Percentiles rank a stretch among this genome's conserved stretches.
Evolutionary conservation across 805 yeast genomes (phyloP).

Genomic region (Candida nonsorbophila): DNA sequence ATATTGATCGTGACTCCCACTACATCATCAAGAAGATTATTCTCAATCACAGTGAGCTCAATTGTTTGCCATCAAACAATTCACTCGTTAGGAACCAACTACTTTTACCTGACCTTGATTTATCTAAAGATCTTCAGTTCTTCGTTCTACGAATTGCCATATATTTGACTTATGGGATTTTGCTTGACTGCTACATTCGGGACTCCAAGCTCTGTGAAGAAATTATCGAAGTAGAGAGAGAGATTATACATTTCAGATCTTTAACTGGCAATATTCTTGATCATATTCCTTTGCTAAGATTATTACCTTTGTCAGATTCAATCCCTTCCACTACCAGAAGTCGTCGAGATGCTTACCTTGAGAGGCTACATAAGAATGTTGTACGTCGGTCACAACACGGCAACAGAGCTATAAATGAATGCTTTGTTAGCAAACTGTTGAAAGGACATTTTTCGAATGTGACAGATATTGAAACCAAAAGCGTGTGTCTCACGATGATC

Average conservation of each 20-base stretch:
- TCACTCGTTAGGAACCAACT: conserved; percentile 1
- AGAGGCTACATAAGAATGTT: too few species aligned
- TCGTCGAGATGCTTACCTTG: too few species aligned
- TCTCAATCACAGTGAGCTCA: conserved; percentile 7
- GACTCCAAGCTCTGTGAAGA: conserved; percentile 41
- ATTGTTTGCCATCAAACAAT: conserved; percentile 15
- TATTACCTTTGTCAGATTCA: conserved; percentile 1
- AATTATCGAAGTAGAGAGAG: conserved; percentile 51
- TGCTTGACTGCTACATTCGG: conserved; percentile 35
- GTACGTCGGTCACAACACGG: too few species aligned
- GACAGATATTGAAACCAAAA: conserved; percentile 46
- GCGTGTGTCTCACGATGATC: conserved; percentile 68
- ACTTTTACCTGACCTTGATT: conserved; percentile 26
- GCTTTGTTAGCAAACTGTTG: conserved; percentile 8
- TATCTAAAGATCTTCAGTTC: conserved; percentile 40
- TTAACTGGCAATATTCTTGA: conserved; percentile 53
- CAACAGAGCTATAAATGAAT: conserved; percentile 4
- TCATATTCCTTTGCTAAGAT: conserved; percentile 43
- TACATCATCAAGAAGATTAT: conserved; percentile 15
- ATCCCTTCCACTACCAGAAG: too few species aligned
- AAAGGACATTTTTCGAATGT: too few species aligned
- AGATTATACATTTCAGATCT: conserved; percentile 52
- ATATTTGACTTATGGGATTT: conserved; percentile 47
- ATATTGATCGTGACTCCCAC: conserved; percentile 35
- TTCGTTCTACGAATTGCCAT: conserved; percentile 49